phyloP scores from a whole-genome alignment of 2,329 filamentous ascomycete genomes.

The Nothophoma quercina region DNA sequence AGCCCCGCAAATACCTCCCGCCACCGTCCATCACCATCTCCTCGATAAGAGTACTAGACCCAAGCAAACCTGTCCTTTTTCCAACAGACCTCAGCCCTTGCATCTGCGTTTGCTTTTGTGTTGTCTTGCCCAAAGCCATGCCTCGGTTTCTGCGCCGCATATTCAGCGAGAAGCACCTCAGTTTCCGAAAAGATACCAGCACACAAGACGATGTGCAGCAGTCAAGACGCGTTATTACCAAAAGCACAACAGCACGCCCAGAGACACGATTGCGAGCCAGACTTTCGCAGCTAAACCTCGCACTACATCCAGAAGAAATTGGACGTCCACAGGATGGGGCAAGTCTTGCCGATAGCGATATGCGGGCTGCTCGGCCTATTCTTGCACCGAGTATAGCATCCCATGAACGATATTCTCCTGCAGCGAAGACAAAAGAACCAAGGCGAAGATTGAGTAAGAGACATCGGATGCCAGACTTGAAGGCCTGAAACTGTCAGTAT shows the following conservation, averaged over 20 bases:
- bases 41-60: conserved; percentile 9
- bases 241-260: conserved; percentile 13
- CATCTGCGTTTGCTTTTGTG: neutral
- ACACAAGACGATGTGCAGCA: conserved; percentile 26
- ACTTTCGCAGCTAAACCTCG: conserved; percentile 18
- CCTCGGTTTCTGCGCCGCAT: conserved; percentile 33
- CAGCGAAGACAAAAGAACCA: conserved; percentile 12
- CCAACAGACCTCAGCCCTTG: conserved; percentile 4
- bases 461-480: conserved; percentile 26
- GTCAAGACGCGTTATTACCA: conserved; percentile 32
- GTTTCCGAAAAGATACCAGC: conserved; percentile 25
- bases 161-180: conserved; percentile 26
- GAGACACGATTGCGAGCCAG: conserved; percentile 23
- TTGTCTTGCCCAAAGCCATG: conserved; percentile 13
- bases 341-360: conserved; percentile 31
- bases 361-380: conserved; percentile 24
- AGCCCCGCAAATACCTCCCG: conserved; percentile 20
- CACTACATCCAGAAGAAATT: conserved; percentile 16
- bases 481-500: conserved; percentile 7
- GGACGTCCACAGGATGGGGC: conserved; percentile 21
- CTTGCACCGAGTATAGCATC: conserved; percentile 23
- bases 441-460: conserved; percentile 31
- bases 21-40: conserved; percentile 17
- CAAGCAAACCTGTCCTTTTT: conserved; percentile 5
- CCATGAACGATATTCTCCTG: conserved; percentile 12